Evolutionary conservation across 2,329 filamentous ascomycete species (phyloP).

Genomic region (Curvularia hawaiiensis): DNA sequence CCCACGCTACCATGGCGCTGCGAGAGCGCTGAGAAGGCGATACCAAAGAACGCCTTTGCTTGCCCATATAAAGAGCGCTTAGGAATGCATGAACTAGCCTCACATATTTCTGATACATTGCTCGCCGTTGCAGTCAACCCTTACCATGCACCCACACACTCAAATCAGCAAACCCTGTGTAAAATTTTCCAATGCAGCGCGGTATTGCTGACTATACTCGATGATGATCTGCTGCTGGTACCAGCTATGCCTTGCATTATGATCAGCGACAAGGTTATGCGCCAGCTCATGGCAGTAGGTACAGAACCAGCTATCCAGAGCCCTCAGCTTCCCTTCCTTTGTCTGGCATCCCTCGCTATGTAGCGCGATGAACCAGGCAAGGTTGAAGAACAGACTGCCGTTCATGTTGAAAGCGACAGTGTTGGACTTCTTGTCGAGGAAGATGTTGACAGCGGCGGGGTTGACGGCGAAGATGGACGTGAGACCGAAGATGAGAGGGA

Average conservation of each 20-base stretch:
- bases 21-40: too few relatives aligned
- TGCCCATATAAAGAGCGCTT: too few relatives aligned
- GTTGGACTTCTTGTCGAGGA: slow-evolving; percentile 77
- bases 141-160: background rate
- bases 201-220: slow-evolving; percentile 42
- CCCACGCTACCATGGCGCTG: too few relatives aligned
- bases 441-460: slow-evolving; percentile 76
- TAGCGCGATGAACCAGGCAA: slow-evolving; percentile 82
- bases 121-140: too few relatives aligned
- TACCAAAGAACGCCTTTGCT: too few relatives aligned
- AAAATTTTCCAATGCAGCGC: slow-evolving; percentile 33
- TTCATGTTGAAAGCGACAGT: slow-evolving; percentile 92
- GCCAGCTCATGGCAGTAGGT: slow-evolving; percentile 95
- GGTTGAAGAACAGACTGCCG: slow-evolving; percentile 92
- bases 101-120: too few relatives aligned
- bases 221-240: slow-evolving; percentile 48
- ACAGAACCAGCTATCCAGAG: slow-evolving; percentile 85
- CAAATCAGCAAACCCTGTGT: slow-evolving; percentile 27
- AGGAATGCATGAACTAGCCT: too few relatives aligned
- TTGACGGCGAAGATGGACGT: slow-evolving; percentile 67
- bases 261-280: slow-evolving; percentile 83
- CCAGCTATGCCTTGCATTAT: slow-evolving; percentile 55
- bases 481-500: slow-evolving; percentile 43
- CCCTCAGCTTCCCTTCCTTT: slow-evolving; percentile 46
- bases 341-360: slow-evolving; percentile 55